Conservation (phyloP, 2,329 filamentous ascomycete genomes). For the Calonectria ilicicola region DNA sequence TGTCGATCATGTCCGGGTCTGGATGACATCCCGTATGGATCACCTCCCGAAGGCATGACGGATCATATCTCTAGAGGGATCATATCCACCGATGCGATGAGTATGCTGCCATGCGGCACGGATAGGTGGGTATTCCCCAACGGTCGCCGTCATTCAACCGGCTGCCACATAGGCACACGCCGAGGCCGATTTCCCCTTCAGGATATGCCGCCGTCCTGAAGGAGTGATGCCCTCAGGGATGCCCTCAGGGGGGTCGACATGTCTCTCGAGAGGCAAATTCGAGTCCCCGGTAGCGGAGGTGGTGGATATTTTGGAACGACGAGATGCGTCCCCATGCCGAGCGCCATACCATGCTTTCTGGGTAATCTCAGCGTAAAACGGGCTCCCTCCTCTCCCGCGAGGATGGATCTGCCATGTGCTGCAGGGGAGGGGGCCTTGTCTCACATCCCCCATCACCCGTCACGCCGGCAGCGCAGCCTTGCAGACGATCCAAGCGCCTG, state of each 20-base stretch:
- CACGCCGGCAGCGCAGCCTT: conserved; percentile 35
- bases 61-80: conserved; percentile 11
- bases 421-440: conserved; percentile 39
- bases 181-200: conserved; percentile 16
- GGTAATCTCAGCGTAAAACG: conserved; percentile 4
- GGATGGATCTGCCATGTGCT: conserved; percentile 43
- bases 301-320: conserved; percentile 24
- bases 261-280: not conserved
- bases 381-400: conserved; percentile 28
- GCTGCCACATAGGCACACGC: conserved; percentile 11
- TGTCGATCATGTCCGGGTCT: conserved; percentile 23
- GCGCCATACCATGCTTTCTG: conserved; percentile 7
- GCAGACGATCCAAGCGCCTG: conserved; percentile 34
- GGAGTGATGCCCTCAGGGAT: conserved; percentile 22
- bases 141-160: conserved; percentile 5
- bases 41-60: conserved; percentile 8
- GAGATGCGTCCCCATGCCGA: conserved; percentile 18
- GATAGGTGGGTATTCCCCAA: conserved; percentile 14
- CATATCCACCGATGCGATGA: conserved; percentile 18
- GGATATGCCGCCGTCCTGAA: conserved; percentile 24
- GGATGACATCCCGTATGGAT: conserved; percentile 14
- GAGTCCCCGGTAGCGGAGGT: conserved; percentile 2
- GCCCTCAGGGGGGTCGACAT: not conserved
- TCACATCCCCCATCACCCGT: conserved; percentile 36
- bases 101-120: conserved; percentile 7